Base-by-base conservation (phyloP, 331 rosid genomes). In the Dryas integrifolia region DNA sequence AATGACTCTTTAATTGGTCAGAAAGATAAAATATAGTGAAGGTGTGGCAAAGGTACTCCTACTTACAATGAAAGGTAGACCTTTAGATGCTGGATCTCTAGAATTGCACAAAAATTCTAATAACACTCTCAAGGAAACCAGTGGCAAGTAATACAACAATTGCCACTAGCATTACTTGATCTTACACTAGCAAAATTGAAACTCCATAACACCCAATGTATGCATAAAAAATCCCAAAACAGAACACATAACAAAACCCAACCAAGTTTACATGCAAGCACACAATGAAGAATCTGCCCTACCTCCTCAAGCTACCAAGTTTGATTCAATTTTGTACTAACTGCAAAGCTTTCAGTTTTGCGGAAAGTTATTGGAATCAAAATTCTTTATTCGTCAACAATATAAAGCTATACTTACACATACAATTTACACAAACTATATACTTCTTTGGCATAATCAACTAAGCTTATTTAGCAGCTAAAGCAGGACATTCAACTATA, bases 251-350 rank as follows among this genome's bases (percentile, higher is more conserved):
- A 5, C 4, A 65, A 44, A 65, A 12, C 40, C 40, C n/a, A 5
- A 39, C 69, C 7, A 65, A 65, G 53, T 18, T 65, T 18, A 21
- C 4, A 2, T 7, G 43, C 40, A 64, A 64, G 40, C 35, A 44
- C 39, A 45, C 10, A 9, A 5, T 0, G 52, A 65, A 18, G 5
- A 64, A 64, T 64, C 69, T 64, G 38, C 69, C 50, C 14, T 41
- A 62, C 48, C 67, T 35, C 30, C 48, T 40, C 49, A 62, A 61
- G 48, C n/a, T 41, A n/a, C 35, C 24, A 62, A 62, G 41, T 62
- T 62, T 9, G 49, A 40, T 10, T 62, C 7, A 62, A 39, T 16
- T 39, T 15, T 40, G 13, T 18, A 21, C 61, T 5, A 9, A 57
- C 61, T 7, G 44, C 30, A 26, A 26, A 58, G 0, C 24, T 21